Conservation (phyloP, 179 eudicot species). For the Pouteria campechiana region DNA sequence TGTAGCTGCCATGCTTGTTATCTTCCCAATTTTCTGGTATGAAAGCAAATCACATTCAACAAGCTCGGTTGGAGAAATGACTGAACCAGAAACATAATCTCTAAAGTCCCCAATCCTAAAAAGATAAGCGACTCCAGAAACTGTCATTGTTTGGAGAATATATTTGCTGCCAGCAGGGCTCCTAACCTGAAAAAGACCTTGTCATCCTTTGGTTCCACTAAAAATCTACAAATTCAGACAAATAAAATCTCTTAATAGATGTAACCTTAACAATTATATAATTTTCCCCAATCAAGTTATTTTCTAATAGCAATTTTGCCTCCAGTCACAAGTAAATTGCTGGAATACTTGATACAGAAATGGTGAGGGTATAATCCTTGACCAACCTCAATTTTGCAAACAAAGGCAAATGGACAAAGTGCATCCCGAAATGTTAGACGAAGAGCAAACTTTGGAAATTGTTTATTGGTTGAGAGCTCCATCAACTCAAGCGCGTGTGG, state of each 20-base stretch:
- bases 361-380: no score
- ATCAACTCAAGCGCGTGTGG: conserved; percentile 54
- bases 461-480: conserved; percentile 46
- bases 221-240: neutral
- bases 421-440: conserved; percentile 54
- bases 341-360: no score
- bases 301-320: no score
- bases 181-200: conserved; percentile 49
- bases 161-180: conserved; percentile 37
- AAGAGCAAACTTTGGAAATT: conserved; percentile 51
- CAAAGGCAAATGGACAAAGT: conserved; percentile 61
- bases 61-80: conserved; percentile 46
- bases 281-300: no score
- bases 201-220: neutral
- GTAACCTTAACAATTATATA: no score
- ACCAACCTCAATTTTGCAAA: conserved; percentile 64
- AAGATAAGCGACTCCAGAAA: conserved; percentile 70
- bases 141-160: conserved; percentile 58
- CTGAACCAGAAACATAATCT: conserved; percentile 41
- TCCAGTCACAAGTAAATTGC: no score
- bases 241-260: no score
- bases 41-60: conserved; percentile 35
- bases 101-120: conserved; percentile 37
- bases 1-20: conserved; percentile 57
- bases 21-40: conserved; percentile 36